These are phyloP conservation scores for Glycine soja DNA, from an alignment of 306 rosid genomes.

Conservation along the genomic window DNA sequence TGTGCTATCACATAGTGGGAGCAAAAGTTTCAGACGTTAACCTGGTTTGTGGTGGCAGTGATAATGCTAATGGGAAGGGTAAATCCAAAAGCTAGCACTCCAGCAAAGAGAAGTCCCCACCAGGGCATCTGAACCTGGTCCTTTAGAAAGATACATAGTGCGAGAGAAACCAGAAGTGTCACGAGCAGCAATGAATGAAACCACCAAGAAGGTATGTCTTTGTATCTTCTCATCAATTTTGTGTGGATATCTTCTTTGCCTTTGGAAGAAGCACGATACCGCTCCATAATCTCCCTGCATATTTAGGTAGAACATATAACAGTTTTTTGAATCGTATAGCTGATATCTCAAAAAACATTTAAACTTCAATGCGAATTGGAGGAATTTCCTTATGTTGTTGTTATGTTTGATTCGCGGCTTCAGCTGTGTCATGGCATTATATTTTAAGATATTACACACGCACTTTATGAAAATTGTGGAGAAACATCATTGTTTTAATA, in stretches of 20 bases:
- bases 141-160: constrained; percentile 71
- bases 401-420: neutral
- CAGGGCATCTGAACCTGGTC: constrained; percentile 88
- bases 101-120: constrained; percentile 89
- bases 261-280: constrained; percentile 63
- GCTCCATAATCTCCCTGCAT: constrained; percentile 81
- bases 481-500: neutral
- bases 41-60: constrained; percentile 95
- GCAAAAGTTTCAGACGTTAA: constrained; percentile 44
- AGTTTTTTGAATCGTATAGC: neutral
- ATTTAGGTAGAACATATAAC: constrained; percentile 32
- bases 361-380: neutral
- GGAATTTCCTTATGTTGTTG: neutral
- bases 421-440: neutral
- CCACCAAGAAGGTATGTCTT: constrained; percentile 94
- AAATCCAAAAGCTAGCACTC: constrained; percentile 65
- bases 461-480: constrained; percentile 14
- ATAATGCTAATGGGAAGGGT: constrained; percentile 91
- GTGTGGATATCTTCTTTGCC: constrained; percentile 85
- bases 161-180: constrained; percentile 66
- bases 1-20: neutral
- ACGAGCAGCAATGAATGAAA: constrained; percentile 61
- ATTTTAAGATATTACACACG: neutral
- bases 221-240: constrained; percentile 74
- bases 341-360: constrained; percentile 6